phyloP scores from a whole-genome alignment of 495 filamentous ascomycete species.

The Niebla homalea region DNA sequence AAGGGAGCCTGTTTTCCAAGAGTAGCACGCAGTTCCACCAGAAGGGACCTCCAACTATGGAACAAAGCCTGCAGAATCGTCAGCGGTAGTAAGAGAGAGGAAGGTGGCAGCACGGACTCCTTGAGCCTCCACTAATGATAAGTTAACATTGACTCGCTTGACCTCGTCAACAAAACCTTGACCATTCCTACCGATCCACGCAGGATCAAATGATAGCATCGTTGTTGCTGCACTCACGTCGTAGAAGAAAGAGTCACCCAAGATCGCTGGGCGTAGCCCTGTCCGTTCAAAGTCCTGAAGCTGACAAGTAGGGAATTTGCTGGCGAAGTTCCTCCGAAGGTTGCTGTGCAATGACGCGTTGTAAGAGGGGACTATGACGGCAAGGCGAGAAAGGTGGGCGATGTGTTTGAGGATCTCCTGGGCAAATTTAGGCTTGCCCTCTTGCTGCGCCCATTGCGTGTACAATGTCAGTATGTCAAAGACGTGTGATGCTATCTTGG shows the following conservation, averaged over 20 bases:
- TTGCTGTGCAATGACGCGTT: constrained; percentile 77
- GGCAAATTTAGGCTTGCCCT: constrained; percentile 49
- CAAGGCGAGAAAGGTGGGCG: constrained; percentile 61
- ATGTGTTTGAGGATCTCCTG: constrained; percentile 58
- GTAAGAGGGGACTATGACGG: constrained; percentile 60
- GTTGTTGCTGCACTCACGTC: constrained; percentile 57
- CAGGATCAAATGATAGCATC: constrained; percentile 59
- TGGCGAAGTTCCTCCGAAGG: constrained; percentile 70
- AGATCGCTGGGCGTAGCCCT: constrained; percentile 39
- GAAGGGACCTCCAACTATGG: constrained; percentile 78
- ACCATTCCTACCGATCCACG: constrained; percentile 55
- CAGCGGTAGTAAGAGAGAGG: constrained; percentile 18
- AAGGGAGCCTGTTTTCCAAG: constrained; percentile 47
- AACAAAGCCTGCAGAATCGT: constrained; percentile 47
- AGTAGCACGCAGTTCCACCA: constrained; percentile 66
- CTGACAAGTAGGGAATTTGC: constrained; percentile 54
- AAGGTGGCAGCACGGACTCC: constrained; percentile 43
- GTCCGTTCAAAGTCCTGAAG: constrained; percentile 69
- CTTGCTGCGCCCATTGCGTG: constrained; percentile 65
- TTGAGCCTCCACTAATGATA: constrained; percentile 85
- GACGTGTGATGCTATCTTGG: constrained; percentile 64
- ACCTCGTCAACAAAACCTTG: constrained; percentile 69
- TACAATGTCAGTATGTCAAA: constrained; percentile 87
- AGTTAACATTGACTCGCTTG: constrained; percentile 71
- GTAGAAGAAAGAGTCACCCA: constrained; percentile 73